phyloP scores from a whole-genome alignment of 2,329 filamentous ascomycete species.

The Cytospora schulzeri region DNA sequence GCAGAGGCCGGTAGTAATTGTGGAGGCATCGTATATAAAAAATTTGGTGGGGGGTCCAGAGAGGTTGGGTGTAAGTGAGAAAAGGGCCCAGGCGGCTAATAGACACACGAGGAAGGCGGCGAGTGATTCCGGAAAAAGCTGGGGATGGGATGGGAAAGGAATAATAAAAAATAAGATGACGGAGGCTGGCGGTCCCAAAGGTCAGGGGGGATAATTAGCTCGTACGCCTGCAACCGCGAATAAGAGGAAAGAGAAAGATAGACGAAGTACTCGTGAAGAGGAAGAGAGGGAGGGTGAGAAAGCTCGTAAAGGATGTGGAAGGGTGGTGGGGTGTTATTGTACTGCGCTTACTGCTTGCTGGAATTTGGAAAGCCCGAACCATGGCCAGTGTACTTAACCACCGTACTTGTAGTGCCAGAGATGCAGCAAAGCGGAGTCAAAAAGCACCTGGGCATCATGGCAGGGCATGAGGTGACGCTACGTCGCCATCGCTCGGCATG shows the following conservation, averaged over 20 bases:
- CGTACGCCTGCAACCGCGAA: constrained; percentile 63
- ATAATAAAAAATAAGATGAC: constrained; percentile 46
- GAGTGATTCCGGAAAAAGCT: constrained; percentile 41
- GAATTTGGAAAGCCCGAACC: constrained; percentile 16
- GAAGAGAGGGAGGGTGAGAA: constrained; percentile 50
- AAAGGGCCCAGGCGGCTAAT: constrained; percentile 20
- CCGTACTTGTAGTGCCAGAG: constrained; percentile 24
- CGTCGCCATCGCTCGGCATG: constrained; percentile 28
- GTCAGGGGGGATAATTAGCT: constrained; percentile 55
- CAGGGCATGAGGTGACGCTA: constrained; percentile 27
- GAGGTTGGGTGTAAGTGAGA: constrained; percentile 24
- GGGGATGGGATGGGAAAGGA: constrained; percentile 38
- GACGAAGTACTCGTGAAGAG: constrained; percentile 61
- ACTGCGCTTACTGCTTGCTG: constrained; percentile 33
- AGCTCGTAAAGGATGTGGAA: constrained; percentile 45
- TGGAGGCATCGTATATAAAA: constrained; percentile 69
- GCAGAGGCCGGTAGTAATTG: constrained; percentile 93
- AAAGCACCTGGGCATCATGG: constrained; percentile 29
- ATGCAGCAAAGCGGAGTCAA: constrained; percentile 28
- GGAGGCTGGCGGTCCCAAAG: constrained; percentile 58
- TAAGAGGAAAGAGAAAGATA: constrained; percentile 60
- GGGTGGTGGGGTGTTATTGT: constrained; percentile 57
- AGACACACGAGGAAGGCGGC: constrained; percentile 35
- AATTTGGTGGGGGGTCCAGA: constrained; percentile 12
- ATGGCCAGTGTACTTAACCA: constrained; percentile 17